Evolutionary conservation across 306 rosid species (phyloP).

Genomic region (Rosa persica): DNA sequence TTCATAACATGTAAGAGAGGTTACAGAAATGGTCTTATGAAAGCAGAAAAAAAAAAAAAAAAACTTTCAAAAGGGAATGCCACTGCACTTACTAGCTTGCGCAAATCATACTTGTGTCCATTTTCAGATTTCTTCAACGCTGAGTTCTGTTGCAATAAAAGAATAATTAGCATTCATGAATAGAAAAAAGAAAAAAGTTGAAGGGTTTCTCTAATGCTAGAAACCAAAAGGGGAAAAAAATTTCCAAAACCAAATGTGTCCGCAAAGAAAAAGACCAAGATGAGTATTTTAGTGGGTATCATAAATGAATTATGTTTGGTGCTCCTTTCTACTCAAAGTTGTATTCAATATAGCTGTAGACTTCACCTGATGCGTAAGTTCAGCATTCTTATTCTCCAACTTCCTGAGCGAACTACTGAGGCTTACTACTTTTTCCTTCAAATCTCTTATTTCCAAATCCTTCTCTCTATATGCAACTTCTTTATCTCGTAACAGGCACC

Average conservation of each 20-base stretch:
- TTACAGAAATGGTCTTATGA: not conserved
- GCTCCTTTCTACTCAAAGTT: not conserved
- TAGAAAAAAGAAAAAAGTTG: not conserved
- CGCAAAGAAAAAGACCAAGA: not conserved
- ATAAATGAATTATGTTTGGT: not conserved
- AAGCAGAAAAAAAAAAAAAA: not conserved
- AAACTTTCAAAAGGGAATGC: not conserved
- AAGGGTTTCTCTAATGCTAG: not conserved
- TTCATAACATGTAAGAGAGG: not conserved
- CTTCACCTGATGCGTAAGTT: conserved; percentile 63
- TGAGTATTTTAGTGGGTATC: not conserved
- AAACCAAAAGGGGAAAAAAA: not conserved
- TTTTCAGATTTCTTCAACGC: conserved; percentile 39
- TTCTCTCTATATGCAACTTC: conserved; percentile 69
- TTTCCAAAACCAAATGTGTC: not conserved
- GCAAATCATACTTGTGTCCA: conserved; percentile 57
- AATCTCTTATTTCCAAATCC: conserved; percentile 69
- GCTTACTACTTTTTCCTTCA: conserved; percentile 71
- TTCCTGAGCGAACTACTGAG: conserved; percentile 57
- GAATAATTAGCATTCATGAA: not conserved
- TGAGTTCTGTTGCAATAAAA: conserved; percentile 46
- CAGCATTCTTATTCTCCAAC: conserved; percentile 58
- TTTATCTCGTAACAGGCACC: conserved; percentile 71
- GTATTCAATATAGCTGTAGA: conserved; percentile 20
- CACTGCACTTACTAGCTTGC: conserved; percentile 48